Percentiles rank a stretch among this genome's conserved stretches.
These are phyloP conservation scores for Chenopodium formosanum DNA, from an alignment of 148 eudicot genomes.

Conservation along the genomic window DNA sequence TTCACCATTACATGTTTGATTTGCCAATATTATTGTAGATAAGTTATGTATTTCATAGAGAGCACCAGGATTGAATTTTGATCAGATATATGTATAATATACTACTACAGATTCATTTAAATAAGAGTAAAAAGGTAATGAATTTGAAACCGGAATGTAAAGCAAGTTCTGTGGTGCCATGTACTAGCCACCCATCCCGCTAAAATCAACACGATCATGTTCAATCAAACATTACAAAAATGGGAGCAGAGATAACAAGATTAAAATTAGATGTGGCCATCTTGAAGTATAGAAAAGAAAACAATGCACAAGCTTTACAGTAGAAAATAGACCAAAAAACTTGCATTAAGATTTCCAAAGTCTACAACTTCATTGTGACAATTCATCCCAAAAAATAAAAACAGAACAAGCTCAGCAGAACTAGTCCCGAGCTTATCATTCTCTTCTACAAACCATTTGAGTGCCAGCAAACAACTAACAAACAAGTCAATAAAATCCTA, in stretches of 20 bases:
- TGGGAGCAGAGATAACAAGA: neutral
- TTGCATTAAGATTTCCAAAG: neutral
- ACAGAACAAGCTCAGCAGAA: neutral
- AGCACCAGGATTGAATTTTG: conserved; percentile 10
- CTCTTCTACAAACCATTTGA: neutral
- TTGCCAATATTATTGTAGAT: conserved; percentile 5
- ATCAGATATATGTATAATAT: neutral
- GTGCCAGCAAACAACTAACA: neutral
- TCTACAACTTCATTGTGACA: neutral
- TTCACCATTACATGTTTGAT: neutral
- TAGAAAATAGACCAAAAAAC: neutral
- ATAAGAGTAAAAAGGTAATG: neutral
- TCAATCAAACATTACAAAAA: neutral
- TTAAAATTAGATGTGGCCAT: neutral
- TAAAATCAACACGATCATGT: neutral
- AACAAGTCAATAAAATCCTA: neutral
- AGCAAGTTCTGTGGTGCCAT: neutral
- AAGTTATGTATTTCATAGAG: neutral
- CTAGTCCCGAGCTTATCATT: neutral
- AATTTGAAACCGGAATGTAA: neutral
- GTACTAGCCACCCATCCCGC: neutral
- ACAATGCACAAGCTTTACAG: neutral
- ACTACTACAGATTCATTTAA: neutral
- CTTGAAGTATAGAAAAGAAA: neutral
- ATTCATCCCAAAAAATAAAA: neutral